Evolutionary conservation across 768 basidiomycete species (phyloP), one percentile per base, ranked within the genome.

Genomic region (Panaeolus papilionaceus): DNA sequence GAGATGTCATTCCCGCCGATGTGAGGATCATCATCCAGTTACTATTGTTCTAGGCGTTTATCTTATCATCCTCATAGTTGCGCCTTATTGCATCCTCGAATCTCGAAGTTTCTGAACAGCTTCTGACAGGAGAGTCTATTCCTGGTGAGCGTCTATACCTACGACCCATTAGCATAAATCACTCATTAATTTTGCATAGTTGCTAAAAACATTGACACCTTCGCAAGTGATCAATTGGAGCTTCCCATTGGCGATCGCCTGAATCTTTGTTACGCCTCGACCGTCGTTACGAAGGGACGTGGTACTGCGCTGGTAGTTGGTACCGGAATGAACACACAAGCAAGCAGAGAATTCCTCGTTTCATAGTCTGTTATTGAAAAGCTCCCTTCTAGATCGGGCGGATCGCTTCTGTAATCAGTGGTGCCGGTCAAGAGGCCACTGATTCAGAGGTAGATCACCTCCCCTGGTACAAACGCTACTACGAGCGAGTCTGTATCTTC

Each of bases 311-410:
- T 88, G 44, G 80, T 83, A 58, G 77, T 83, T 61, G 77, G 73
- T 20, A 86, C 85, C n/a, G 85, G 81, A 10, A 86, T 87, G 86
- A 73, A 78, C 54, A 85, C 87, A 3, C 84, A 87, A 73, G 82
- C 86, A 54, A 76, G 78, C 61, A 76, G 10, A 58, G 54, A 58
- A 58, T 58, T 58, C 39, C 47, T 47, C 44, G 73, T 47, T 74
- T 12, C n/a, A 33, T 54, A 37, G n/a, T 14, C 33, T 26, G 10
- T 28, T 58, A 61, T 11, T 45, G 16, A 23, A 33, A 28, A 39
- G 33, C 20, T 18, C 45, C 62, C 14, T 14, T 40, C 10, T 47
- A 81, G 79, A 79, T 82, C 49, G 81, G 80, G 8, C 75, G 75
- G n/a, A 81, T 81, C 62, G 81, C 81, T 3, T 69, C 71, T 51